Conservation (phyloP, 2,329 filamentous ascomycete species). For the Epichloe sp. region DNA sequence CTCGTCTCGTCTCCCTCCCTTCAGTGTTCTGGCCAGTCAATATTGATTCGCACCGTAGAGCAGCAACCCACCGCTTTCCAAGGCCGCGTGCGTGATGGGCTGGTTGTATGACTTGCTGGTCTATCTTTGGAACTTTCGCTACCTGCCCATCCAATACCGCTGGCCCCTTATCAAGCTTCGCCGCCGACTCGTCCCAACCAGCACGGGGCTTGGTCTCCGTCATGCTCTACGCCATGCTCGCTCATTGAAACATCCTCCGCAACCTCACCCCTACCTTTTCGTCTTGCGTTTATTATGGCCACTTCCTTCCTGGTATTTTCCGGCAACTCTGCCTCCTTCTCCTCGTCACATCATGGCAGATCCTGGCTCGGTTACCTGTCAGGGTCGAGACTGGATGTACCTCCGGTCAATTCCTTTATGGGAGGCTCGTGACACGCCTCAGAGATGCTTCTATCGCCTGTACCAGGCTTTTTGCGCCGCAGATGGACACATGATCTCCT, state of each 20-base stretch:
- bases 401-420: slow-evolving; percentile 9
- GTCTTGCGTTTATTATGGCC: slow-evolving; percentile 8
- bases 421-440: slow-evolving; percentile 14
- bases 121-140: slow-evolving; percentile 11
- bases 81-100: slow-evolving; percentile 1
- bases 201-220: slow-evolving; percentile 7
- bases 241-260: slow-evolving; percentile 1
- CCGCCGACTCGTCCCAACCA: slow-evolving; percentile 7
- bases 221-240: slow-evolving; percentile 4
- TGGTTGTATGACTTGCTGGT: background rate
- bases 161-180: slow-evolving; percentile 9
- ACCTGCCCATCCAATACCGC: slow-evolving; percentile 8
- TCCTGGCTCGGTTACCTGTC: slow-evolving; percentile 3
- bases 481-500: slow-evolving; percentile 12
- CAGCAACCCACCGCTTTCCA: background rate
- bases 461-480: slow-evolving; percentile 16
- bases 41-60: background rate
- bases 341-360: slow-evolving; percentile 9
- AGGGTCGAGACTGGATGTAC: slow-evolving; percentile 5
- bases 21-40: background rate
- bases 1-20: background rate
- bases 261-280: slow-evolving; percentile 5
- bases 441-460: slow-evolving; percentile 14
- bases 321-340: slow-evolving; percentile 4
- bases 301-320: slow-evolving; percentile 7